A percentile compares a stretch with the other conserved stretches of the same genome.
Conservation (phyloP, 2,329 filamentous ascomycete species). For the Apiospora phragmitis region DNA sequence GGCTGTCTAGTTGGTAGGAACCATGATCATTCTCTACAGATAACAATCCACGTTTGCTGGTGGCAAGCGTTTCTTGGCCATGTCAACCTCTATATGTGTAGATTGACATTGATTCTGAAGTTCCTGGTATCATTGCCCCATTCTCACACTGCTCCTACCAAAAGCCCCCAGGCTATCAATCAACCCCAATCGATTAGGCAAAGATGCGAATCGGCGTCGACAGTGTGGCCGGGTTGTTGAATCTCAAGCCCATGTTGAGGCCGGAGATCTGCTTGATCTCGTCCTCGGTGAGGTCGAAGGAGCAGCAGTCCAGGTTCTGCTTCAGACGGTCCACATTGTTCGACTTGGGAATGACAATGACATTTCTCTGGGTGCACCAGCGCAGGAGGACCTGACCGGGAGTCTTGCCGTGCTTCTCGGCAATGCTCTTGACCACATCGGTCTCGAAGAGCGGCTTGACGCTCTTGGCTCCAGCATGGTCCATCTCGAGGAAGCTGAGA, state of each 20-base stretch:
- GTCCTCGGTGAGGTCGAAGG: conserved; percentile 50
- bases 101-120: not conserved
- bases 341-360: conserved; percentile 64
- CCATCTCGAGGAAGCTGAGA: conserved; percentile 38
- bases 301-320: conserved; percentile 55
- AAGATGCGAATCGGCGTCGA: conserved; percentile 31
- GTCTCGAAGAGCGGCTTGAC: conserved; percentile 33
- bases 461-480: conserved; percentile 24
- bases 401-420: conserved; percentile 56
- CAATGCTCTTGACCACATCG: conserved; percentile 50
- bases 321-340: conserved; percentile 52
- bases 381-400: conserved; percentile 65
- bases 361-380: conserved; percentile 63
- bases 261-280: conserved; percentile 56
- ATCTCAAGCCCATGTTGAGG: conserved; percentile 52
- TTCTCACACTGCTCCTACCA: not conserved
- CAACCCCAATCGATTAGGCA: conserved; percentile 18
- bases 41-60: not conserved
- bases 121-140: not conserved
- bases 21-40: not conserved
- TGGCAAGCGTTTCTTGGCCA: not conserved
- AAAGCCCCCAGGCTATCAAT: not conserved
- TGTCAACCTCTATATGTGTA: not conserved
- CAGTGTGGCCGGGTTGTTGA: conserved; percentile 51
- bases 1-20: not conserved